A percentile compares a stretch with the other conserved stretches of the same genome.
These are phyloP conservation scores for Echria macrotheca DNA, from an alignment of 495 filamentous ascomycete species.

Conservation along the genomic window DNA sequence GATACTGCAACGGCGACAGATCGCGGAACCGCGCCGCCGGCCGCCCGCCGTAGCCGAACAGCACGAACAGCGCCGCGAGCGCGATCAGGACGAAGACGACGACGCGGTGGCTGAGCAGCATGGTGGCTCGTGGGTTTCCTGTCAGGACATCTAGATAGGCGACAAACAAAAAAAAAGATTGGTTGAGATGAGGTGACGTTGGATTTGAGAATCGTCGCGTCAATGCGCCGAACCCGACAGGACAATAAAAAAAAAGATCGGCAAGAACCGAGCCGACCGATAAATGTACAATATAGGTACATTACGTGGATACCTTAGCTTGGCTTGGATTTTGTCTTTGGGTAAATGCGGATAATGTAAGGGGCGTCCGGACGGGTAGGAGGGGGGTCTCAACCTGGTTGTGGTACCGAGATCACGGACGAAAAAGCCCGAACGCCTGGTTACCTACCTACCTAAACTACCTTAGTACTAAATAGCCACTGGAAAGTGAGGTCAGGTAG, in stretches of 20 bases:
- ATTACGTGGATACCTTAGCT: not conserved
- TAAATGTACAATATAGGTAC: not conserved
- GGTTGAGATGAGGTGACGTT: not conserved
- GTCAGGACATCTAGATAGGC: not conserved
- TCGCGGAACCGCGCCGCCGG: not conserved
- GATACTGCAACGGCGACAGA: slow-evolving; percentile 5
- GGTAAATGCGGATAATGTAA: slow-evolving; percentile 13
- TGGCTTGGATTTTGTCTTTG: no score
- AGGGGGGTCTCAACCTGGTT: no score
- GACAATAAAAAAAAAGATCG: no score
- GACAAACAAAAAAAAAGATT: not conserved
- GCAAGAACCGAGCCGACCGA: not conserved
- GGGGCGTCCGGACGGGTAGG: no score
- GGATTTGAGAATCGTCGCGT: not conserved
- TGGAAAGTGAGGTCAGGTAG: no score
- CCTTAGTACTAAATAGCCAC: no score
- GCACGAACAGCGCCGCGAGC: slow-evolving; percentile 8
- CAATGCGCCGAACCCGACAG: not conserved
- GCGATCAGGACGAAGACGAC: slow-evolving; percentile 3
- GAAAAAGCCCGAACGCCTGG: no score
- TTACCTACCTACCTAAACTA: no score
- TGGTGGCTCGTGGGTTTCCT: slow-evolving; percentile 6
- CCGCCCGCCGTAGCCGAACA: no score
- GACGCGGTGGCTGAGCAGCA: slow-evolving; percentile 16
- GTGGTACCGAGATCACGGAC: no score